These are phyloP conservation scores for Bisporella sp. DNA, from an alignment of 2,329 filamentous ascomycete species.

Conservation along the genomic window DNA sequence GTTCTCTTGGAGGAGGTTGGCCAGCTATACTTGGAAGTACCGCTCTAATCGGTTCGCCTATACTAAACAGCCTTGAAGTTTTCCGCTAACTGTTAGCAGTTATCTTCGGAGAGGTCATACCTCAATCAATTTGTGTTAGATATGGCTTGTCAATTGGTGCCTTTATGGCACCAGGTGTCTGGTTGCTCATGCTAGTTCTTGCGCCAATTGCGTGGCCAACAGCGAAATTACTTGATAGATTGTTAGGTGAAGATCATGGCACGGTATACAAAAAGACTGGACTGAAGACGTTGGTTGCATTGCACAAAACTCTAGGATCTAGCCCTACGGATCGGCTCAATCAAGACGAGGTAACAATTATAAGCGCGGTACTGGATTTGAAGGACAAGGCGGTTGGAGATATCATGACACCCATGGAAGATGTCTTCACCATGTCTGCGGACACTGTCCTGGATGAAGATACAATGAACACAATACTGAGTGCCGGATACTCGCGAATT, in stretches of 20 bases:
- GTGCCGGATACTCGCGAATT: constrained; percentile 91
- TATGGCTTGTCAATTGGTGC: constrained; percentile 94
- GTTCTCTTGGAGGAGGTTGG: constrained; percentile 89
- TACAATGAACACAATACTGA: constrained; percentile 91
- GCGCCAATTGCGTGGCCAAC: constrained; percentile 89
- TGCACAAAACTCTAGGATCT: constrained; percentile 86
- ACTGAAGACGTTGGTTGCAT: constrained; percentile 88
- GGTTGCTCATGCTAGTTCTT: constrained; percentile 86
- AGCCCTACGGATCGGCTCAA: constrained; percentile 81
- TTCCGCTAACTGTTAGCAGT: constrained; percentile 46
- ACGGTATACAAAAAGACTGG: constrained; percentile 98
- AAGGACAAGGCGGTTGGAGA: constrained; percentile 92
- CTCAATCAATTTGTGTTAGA: constrained; percentile 92
- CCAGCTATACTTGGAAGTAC: constrained; percentile 92
- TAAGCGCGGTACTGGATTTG: constrained; percentile 89
- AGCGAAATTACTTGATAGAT: constrained; percentile 87
- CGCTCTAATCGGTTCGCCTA: constrained; percentile 72
- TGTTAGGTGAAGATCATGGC: constrained; percentile 90
- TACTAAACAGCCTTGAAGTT: background rate
- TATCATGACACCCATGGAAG: constrained; percentile 98
- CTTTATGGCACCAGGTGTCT: constrained; percentile 83
- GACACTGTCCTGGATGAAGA: constrained; percentile 87
- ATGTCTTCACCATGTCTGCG: constrained; percentile 95
- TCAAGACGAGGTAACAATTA: constrained; percentile 97
- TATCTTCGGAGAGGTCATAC: constrained; percentile 95